Conservation (phyloP, 257 asterid species). For the Nicotiana knightiana region DNA sequence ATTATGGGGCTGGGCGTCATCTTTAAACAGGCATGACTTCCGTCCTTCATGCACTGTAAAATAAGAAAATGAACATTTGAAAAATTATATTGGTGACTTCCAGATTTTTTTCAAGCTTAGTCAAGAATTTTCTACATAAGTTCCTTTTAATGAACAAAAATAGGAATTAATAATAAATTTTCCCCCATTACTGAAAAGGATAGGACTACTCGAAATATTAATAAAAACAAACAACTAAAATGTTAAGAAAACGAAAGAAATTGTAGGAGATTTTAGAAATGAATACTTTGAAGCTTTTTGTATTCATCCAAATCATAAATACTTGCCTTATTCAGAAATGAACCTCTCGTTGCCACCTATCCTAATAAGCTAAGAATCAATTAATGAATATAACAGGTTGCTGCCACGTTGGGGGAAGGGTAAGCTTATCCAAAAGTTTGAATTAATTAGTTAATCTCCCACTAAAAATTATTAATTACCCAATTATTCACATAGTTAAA, state of each 20-base stretch:
- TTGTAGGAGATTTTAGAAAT: neutral
- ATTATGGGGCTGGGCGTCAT: slow-evolving; percentile 29
- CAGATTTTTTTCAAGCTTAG: neutral
- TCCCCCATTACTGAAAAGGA: neutral
- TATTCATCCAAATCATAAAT: neutral
- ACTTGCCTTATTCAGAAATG: neutral
- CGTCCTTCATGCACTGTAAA: slow-evolving; percentile 86
- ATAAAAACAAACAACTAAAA: neutral
- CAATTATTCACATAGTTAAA: too few relatives aligned
- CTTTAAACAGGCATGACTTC: slow-evolving; percentile 51
- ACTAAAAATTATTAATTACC: too few relatives aligned
- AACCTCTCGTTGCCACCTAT: too few relatives aligned
- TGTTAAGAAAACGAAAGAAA: slow-evolving; percentile 3
- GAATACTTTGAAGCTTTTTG: neutral
- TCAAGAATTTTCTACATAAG: neutral
- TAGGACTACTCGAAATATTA: neutral
- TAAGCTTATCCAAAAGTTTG: too few relatives aligned
- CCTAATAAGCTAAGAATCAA: too few relatives aligned
- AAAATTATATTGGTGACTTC: neutral
- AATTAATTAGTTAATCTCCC: too few relatives aligned
- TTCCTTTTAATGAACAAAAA: neutral
- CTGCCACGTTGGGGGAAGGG: too few relatives aligned
- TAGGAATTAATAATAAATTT: neutral
- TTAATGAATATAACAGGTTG: too few relatives aligned
- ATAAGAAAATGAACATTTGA: slow-evolving; percentile 12